These are phyloP conservation scores for Linnemannia elongata DNA, from an alignment of 192 early-diverging fungal genomes.

Conservation along the genomic window DNA sequence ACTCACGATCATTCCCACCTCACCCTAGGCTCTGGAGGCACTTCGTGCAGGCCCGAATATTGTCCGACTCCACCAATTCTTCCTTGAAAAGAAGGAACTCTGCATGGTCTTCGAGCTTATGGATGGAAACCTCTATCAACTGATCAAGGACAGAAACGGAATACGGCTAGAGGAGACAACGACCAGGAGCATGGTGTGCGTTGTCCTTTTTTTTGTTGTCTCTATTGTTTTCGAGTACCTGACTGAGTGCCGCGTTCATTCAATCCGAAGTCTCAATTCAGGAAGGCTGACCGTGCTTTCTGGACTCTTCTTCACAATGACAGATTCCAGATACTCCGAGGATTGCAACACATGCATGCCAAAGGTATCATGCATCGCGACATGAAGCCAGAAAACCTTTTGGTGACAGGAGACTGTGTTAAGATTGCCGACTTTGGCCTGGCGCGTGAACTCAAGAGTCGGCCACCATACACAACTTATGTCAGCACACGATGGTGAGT, in stretches of 20 bases:
- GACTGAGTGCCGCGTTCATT: not conserved
- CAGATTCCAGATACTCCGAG: conserved; percentile 89
- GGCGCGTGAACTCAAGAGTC: conserved; percentile 89
- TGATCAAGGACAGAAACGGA: conserved; percentile 83
- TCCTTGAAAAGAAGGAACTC: conserved; percentile 88
- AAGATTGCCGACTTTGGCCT: conserved; percentile 99
- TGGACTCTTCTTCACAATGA: not conserved
- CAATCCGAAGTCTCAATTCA: too few species aligned
- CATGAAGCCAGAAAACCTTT: conserved; percentile 97
- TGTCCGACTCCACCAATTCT: conserved; percentile 86
- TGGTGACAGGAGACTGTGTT: conserved; percentile 73
- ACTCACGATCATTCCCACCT: not conserved
- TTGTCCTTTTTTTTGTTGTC: not conserved
- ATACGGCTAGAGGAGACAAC: conserved; percentile 70
- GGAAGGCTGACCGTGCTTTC: not conserved
- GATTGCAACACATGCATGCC: conserved; percentile 93
- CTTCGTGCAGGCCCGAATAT: conserved; percentile 90
- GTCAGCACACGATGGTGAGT: conserved; percentile 96
- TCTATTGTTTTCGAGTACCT: not conserved
- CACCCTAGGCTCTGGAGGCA: conserved; percentile 71
- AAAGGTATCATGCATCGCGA: conserved; percentile 95
- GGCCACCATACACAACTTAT: conserved; percentile 96
- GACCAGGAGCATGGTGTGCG: conserved; percentile 85
- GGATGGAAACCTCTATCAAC: conserved; percentile 96
- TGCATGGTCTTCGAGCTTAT: conserved; percentile 97